Conservation (phyloP, 2,329 filamentous ascomycete genomes). For the Phaeophleospora eucalypticola region DNA sequence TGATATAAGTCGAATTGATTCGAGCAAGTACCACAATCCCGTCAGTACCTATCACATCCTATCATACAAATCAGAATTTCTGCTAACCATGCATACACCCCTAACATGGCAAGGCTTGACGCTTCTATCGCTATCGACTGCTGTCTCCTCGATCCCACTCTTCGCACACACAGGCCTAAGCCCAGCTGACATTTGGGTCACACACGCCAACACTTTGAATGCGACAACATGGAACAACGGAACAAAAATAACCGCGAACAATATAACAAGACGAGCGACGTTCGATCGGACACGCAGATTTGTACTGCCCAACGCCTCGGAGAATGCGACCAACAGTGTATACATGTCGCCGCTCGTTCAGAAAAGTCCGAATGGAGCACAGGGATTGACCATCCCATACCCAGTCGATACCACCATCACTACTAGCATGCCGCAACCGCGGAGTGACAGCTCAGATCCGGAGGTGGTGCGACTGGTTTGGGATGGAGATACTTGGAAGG, state of each 20-base stretch:
- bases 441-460: no score
- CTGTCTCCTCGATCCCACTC: constrained; percentile 4
- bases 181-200: constrained; percentile 10
- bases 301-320: not conserved
- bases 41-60: constrained; percentile 1
- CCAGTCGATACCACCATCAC: not conserved
- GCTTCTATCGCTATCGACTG: constrained; percentile 1
- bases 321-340: not conserved
- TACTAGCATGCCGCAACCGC: not conserved
- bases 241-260: not conserved
- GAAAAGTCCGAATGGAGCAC: not conserved
- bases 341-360: not conserved
- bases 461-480: no score
- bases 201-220: constrained; percentile 20
- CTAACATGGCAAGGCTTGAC: not conserved
- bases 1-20: not conserved
- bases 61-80: not conserved
- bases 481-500: no score
- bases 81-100: constrained; percentile 5
- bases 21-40: not conserved
- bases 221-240: constrained; percentile 14
- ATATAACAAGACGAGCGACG: not conserved
- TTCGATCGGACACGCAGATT: not conserved
- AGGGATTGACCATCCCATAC: not conserved
- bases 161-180: not conserved